Conservation (phyloP, 148 eudicot species). For the Cornus controversa region DNA sequence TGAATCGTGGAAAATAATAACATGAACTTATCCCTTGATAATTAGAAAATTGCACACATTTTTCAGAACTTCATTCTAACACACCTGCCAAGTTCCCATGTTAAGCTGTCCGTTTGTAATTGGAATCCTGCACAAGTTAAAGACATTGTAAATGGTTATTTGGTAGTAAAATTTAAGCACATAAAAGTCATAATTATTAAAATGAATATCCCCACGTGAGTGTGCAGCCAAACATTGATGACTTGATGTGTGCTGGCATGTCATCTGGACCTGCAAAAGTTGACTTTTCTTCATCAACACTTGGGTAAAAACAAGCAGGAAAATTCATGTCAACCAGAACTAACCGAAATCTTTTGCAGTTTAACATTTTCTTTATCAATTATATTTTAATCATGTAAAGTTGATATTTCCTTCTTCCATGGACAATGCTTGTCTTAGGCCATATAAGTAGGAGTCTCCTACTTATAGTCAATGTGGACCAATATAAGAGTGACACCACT, state of each 20-base stretch:
- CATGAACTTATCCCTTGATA: slow-evolving; percentile 6
- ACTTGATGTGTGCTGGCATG: slow-evolving; percentile 98
- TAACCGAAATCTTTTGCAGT: not conserved
- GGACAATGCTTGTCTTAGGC: too few relatives aligned
- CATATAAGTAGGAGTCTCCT: too few relatives aligned
- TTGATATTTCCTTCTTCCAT: too few relatives aligned
- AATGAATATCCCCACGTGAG: slow-evolving; percentile 55
- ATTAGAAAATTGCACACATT: not conserved
- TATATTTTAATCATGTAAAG: too few relatives aligned
- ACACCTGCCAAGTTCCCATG: slow-evolving; percentile 99
- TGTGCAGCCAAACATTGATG: slow-evolving; percentile 92
- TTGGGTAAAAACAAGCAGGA: not conserved
- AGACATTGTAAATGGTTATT: slow-evolving; percentile 8
- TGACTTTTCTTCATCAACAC: not conserved
- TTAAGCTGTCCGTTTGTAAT: slow-evolving; percentile 83
- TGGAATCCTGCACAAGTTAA: slow-evolving; percentile 63
- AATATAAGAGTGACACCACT: too few relatives aligned
- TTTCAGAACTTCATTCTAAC: not conserved
- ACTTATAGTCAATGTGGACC: too few relatives aligned
- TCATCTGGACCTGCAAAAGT: slow-evolving; percentile 85
- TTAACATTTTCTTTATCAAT: not conserved
- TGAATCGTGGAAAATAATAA: not conserved
- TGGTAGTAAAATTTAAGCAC: not conserved
- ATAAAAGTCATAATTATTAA: slow-evolving; percentile 9
- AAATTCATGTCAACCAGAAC: slow-evolving; percentile 1